Evolutionary conservation across 805 yeast species (phyloP).

Genomic region (Hanseniaspora guilliermondii): DNA sequence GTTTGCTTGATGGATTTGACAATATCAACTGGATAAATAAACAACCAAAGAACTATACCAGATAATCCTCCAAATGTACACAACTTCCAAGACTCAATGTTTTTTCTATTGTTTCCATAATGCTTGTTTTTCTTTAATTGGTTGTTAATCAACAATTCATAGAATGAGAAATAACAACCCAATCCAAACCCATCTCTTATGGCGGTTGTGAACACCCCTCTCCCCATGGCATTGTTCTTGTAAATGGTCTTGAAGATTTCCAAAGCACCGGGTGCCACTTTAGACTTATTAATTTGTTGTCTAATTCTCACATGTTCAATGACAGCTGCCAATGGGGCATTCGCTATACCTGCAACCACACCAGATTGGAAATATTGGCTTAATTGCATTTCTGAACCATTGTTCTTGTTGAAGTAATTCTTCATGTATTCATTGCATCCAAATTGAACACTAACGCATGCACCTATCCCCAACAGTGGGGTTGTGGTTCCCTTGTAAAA

Average conservation of each 20-base stretch:
- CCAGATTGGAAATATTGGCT: slow-evolving; percentile 73
- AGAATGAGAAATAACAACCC: slow-evolving; percentile 79
- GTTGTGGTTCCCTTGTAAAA: slow-evolving; percentile 91
- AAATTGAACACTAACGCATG: slow-evolving; percentile 92
- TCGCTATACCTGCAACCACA: slow-evolving; percentile 82
- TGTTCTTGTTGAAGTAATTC: slow-evolving; percentile 45
- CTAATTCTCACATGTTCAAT: slow-evolving; percentile 92
- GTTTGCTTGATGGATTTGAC: slow-evolving; percentile 75
- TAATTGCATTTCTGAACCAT: slow-evolving; percentile 33
- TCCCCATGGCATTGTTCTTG: slow-evolving; percentile 47
- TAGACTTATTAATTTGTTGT: slow-evolving; percentile 72
- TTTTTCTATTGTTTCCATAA: slow-evolving; percentile 39
- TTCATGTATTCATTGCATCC: slow-evolving; percentile 93
- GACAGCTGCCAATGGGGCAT: slow-evolving; percentile 80
- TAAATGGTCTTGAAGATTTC: slow-evolving; percentile 39
- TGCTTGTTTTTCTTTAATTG: slow-evolving; percentile 25
- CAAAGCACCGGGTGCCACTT: slow-evolving; percentile 38
- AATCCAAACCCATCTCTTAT: slow-evolving; percentile 77
- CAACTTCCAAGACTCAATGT: slow-evolving; percentile 76
- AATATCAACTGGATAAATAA: slow-evolving; percentile 80
- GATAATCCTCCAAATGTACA: slow-evolving; percentile 83
- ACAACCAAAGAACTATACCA: slow-evolving; percentile 79
- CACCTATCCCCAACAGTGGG: slow-evolving; percentile 92
- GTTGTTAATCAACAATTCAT: slow-evolving; percentile 70
- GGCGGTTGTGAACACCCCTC: slow-evolving; percentile 75